These are phyloP conservation scores for Peronospora tabacina DNA, from an alignment of 352 stramenopile genomes.

Conservation along the genomic window DNA sequence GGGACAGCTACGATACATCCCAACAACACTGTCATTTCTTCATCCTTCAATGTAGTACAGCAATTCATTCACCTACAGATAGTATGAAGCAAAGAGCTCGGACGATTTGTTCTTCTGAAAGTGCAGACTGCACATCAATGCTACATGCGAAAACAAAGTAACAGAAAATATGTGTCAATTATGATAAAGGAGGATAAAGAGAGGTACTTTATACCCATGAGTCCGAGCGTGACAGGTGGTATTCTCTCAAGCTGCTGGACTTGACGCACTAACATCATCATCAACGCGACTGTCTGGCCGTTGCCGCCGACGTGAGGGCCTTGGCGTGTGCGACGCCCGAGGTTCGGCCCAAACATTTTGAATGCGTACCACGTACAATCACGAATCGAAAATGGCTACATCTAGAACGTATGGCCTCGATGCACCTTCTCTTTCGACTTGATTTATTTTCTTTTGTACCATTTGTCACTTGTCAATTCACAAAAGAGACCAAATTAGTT, in stretches of 20 bases:
- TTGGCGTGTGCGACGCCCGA: slow-evolving; percentile 35
- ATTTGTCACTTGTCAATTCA: too few relatives aligned
- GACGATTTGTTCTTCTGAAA: slow-evolving; percentile 40
- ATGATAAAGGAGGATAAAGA: neutral
- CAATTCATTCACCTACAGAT: slow-evolving; percentile 28
- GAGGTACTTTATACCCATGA: slow-evolving; percentile 32
- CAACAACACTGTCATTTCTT: slow-evolving; percentile 4
- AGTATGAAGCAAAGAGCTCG: slow-evolving; percentile 34
- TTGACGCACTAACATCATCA: slow-evolving; percentile 41
- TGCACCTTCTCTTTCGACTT: too few relatives aligned
- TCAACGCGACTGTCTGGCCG: slow-evolving; percentile 25
- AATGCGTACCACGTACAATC: neutral
- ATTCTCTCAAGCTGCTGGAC: slow-evolving; percentile 53
- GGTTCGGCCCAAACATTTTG: slow-evolving; percentile 19
- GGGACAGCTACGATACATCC: slow-evolving; percentile 46
- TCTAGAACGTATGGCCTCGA: too few relatives aligned
- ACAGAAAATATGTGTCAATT: neutral
- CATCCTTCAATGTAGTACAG: neutral
- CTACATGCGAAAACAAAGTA: slow-evolving; percentile 12
- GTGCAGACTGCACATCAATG: slow-evolving; percentile 45
- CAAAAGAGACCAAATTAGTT: too few relatives aligned
- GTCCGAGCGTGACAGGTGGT: slow-evolving; percentile 37
- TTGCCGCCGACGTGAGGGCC: slow-evolving; percentile 29
- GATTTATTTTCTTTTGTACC: too few relatives aligned
- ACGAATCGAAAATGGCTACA: too few relatives aligned